A percentile compares a stretch with the other conserved stretches of the same genome.
Conservation (phyloP, 2,329 filamentous ascomycete species). For the Epichloe uncinata region DNA sequence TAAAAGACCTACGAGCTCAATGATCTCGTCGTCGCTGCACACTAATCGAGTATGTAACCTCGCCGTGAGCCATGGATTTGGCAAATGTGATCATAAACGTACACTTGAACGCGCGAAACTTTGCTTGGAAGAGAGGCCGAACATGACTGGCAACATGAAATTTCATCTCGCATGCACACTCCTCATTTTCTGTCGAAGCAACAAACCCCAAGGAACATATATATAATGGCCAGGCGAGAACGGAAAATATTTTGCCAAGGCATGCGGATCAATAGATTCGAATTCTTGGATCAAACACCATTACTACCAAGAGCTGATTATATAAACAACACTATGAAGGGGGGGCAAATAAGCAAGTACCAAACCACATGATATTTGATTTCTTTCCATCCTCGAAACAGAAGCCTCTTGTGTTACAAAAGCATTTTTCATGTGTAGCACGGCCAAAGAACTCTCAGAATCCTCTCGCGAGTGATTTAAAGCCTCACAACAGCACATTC, state of each 20-base stretch:
- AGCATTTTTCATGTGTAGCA: no score
- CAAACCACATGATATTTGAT: neutral
- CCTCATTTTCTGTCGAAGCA: neutral
- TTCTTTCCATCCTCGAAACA: neutral
- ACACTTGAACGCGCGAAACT: neutral
- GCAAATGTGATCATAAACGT: neutral
- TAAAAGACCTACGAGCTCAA: constrained; percentile 36
- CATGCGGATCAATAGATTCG: neutral
- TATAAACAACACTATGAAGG: neutral
- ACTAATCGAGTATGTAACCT: neutral
- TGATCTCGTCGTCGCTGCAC: neutral
- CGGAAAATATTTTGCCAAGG: no score
- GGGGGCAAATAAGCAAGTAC: neutral
- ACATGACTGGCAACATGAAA: neutral
- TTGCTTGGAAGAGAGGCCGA: neutral
- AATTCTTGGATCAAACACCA: neutral
- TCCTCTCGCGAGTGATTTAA: no score
- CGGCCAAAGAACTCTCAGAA: no score
- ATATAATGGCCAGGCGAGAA: neutral
- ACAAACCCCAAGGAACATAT: no score
- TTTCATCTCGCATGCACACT: neutral
- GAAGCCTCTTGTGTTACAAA: no score
- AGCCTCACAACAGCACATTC: no score
- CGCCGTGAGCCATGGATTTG: neutral
- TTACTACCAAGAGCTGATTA: neutral